Conservation (phyloP, 176 grass and related monocot genomes). For the Avena eriantha region DNA sequence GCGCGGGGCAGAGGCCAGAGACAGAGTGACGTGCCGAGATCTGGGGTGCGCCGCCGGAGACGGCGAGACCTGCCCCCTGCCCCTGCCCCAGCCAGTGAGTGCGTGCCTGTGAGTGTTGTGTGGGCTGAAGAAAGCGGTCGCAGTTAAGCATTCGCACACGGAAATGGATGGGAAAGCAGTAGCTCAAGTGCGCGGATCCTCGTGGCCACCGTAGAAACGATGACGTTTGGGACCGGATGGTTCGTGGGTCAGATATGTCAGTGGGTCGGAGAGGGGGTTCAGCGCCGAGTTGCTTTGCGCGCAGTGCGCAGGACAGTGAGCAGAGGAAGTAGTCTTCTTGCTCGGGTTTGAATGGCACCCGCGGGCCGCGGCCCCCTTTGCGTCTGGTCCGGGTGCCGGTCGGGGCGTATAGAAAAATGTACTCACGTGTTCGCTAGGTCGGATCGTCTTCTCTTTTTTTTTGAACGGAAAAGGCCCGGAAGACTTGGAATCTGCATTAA, state of each 20-base stretch:
- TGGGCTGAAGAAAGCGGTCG: slow-evolving; percentile 32
- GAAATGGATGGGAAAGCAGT: neutral
- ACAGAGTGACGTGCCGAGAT: slow-evolving; percentile 9
- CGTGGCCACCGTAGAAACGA: neutral
- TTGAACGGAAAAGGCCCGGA: no score
- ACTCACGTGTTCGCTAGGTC: no score
- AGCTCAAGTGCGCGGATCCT: neutral
- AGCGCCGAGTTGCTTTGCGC: neutral
- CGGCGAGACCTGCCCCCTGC: neutral
- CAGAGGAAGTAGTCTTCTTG: neutral
- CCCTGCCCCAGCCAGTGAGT: neutral
- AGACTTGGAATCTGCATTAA: no score
- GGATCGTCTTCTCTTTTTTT: no score
- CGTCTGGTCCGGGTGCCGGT: no score
- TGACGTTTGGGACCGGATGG: slow-evolving; percentile 4
- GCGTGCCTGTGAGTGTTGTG: neutral
- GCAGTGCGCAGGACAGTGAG: neutral
- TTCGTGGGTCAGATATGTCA: neutral
- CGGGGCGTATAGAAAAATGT: no score
- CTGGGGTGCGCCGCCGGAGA: neutral
- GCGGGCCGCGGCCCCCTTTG: neutral
- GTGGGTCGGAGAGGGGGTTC: neutral
- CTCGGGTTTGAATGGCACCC: neutral
- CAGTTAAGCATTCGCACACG: slow-evolving; percentile 23
- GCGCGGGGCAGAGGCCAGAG: neutral